phyloP scores from a whole-genome alignment of 83 land plant species.

The Thuja plicata region DNA sequence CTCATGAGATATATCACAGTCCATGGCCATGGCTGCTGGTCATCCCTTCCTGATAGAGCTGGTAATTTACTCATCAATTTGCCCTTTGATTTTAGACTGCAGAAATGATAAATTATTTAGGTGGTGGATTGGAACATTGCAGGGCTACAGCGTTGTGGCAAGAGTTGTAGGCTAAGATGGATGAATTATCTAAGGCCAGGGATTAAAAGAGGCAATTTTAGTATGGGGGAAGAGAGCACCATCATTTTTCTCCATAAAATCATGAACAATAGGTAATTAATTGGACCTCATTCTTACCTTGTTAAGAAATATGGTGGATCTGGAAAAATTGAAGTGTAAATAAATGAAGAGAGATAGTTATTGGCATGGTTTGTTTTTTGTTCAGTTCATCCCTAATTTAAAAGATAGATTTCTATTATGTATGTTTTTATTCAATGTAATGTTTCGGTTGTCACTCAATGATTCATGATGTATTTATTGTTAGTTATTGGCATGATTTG shows the following conservation, averaged over 20 bases:
- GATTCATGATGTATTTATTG: too few species aligned
- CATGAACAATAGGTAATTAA: conserved; percentile 28
- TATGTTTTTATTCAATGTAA: too few species aligned
- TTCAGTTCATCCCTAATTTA: too few species aligned
- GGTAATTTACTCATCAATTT: conserved; percentile 10
- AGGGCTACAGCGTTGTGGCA: conserved; percentile 34
- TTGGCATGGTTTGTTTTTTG: background rate
- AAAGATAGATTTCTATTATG: too few species aligned
- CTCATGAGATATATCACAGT: conserved; percentile 21
- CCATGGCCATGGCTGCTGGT: conserved; percentile 45
- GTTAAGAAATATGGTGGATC: background rate
- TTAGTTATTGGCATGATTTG: background rate
- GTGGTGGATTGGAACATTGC: background rate
- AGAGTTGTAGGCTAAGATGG: conserved; percentile 45
- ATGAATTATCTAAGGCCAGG: conserved; percentile 39
- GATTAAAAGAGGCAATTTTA: conserved; percentile 32
- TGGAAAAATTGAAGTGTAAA: background rate
- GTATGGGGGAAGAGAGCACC: conserved; percentile 28
- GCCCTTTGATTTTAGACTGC: background rate
- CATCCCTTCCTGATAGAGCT: conserved; percentile 38
- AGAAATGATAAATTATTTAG: background rate
- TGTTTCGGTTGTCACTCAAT: too few species aligned
- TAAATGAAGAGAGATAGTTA: background rate
- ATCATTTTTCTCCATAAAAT: conserved; percentile 29
- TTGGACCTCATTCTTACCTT: background rate